Evolutionary conservation across 306 rosid species (phyloP).

Genomic region (Glycine soja): DNA sequence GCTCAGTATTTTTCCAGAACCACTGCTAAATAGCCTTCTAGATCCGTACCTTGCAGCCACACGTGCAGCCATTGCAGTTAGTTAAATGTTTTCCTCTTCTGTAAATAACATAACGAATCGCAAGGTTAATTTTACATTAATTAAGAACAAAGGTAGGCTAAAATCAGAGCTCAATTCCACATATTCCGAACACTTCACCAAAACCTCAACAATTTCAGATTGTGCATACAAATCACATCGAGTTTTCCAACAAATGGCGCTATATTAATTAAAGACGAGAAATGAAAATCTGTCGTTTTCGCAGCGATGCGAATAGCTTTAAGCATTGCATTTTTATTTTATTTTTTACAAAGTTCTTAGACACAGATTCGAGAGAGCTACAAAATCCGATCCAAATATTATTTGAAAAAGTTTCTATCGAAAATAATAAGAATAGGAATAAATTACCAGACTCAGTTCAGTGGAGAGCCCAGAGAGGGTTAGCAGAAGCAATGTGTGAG

Average conservation of each 20-base stretch:
- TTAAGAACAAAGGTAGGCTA: background rate
- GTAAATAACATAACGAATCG: constrained; percentile 2
- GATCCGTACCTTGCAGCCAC: constrained; percentile 63
- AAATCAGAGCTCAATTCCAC: background rate
- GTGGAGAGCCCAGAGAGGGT: background rate
- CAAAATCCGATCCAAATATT: constrained; percentile 1
- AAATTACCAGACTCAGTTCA: constrained; percentile 24
- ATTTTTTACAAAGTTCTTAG: background rate
- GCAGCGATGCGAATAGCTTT: background rate
- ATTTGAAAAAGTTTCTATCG: background rate
- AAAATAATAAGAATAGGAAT: background rate
- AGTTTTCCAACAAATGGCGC: background rate
- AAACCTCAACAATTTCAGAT: constrained; percentile 4
- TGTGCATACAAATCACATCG: background rate
- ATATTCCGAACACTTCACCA: constrained; percentile 6
- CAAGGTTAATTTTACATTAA: background rate
- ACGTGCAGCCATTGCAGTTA: constrained; percentile 67
- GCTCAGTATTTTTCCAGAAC: constrained; percentile 74
- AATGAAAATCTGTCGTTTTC: background rate
- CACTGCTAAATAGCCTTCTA: constrained; percentile 79
- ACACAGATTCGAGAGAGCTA: background rate
- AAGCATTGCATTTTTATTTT: constrained; percentile 17
- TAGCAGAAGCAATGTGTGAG: background rate
- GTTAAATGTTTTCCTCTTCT: constrained; percentile 42
- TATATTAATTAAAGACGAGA: background rate